Evolutionary conservation across 805 yeast genomes (phyloP), one percentile per base, ranked within the genome.

Genomic region (Cyberlindnera suaveolens): DNA sequence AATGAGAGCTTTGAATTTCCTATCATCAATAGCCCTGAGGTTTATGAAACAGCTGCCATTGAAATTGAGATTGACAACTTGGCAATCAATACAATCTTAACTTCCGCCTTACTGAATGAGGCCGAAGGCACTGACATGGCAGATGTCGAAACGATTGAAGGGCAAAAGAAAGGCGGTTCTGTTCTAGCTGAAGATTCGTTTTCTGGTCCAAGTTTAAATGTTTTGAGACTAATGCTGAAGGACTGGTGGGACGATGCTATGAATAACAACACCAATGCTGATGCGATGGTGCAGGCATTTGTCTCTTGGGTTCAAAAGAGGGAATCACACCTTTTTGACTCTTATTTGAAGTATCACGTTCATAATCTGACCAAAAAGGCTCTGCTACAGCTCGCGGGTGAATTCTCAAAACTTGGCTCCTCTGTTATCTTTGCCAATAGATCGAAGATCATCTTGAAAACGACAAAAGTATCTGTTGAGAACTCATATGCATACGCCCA

Each of bases 211-310:
- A 85, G 96, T 3, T 68, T 93, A 48, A 62, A 70, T 9, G 83
- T 83, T 2, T 68, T 93, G 43, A 75, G 95, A 56, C 61, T 72
- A 7, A 67, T 93, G 74, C 84, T 93, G 11, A 87, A 84, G 54
- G 79, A 73, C 29, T 88, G 96, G 96, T 91, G 97, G 96, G 95
- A 88, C 55, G 84, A 80, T 56, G 97, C 96, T 0, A 64, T 85
- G 43, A 67, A 69, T 17, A 78, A 77, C 43, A 76, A 83, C 51
- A 52, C 68, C 8, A 79, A 82, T 46, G 96, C 96, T 0, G 97
- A 90, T 60, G 69, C 85, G 1, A 75, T 90, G 75, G 82, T 89
- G 48, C 86, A 86, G 53, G 74, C 80, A 23, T 80, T 91, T 59
- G 84, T 86, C 2, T 70, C 81, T 4, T 91, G 99, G 99, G 85